phyloP scores from a whole-genome alignment of 441 rosid genomes.

The Gossypium schwendimanii region DNA sequence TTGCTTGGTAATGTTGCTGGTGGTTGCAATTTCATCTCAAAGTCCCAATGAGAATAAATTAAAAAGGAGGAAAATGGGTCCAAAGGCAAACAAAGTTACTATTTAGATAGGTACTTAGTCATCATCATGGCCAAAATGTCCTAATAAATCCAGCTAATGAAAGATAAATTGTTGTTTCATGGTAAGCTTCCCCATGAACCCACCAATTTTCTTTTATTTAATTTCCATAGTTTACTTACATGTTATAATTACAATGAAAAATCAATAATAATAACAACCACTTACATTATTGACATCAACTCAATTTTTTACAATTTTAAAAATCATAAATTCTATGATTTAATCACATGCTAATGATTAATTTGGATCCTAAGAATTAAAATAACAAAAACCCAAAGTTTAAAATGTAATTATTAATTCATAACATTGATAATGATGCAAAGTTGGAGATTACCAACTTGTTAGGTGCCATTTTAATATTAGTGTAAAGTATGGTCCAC shows the following conservation, averaged over 20 bases:
- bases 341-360: neutral
- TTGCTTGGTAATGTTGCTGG: conserved; percentile 10
- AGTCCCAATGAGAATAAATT: neutral
- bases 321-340: neutral
- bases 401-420: neutral
- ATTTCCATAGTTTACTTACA: neutral
- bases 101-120: conserved; percentile 24
- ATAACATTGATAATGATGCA: neutral
- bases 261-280: neutral
- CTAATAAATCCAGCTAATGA: neutral
- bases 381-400: neutral
- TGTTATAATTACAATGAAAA: neutral
- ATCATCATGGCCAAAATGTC: conserved; percentile 25
- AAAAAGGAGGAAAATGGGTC: neutral
- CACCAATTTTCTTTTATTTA: neutral
- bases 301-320: neutral
- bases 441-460: neutral
- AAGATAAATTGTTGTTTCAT: neutral
- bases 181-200: neutral
- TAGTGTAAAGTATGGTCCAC: neutral
- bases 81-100: neutral
- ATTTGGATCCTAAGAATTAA: neutral
- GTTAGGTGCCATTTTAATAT: neutral
- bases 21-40: conserved; percentile 28
- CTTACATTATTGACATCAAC: neutral